Conservation (phyloP, 306 rosid genomes). For the Comarum palustre region DNA sequence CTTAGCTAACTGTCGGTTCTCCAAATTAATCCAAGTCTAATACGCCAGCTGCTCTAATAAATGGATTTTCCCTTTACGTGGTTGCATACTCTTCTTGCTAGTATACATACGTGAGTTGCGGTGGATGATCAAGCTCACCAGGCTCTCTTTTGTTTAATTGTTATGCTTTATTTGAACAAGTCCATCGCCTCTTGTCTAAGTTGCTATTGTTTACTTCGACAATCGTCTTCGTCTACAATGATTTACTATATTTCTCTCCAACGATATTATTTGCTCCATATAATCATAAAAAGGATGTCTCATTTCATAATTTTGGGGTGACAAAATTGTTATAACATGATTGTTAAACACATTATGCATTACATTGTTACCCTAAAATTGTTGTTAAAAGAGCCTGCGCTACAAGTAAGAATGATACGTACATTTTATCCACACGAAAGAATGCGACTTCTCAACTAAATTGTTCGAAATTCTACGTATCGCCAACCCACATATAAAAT, state of each 20-base stretch:
- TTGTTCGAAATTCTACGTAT: not conserved
- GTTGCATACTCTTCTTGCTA: not conserved
- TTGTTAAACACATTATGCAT: too few relatives aligned
- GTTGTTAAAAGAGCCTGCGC: not conserved
- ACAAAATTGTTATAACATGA: too few relatives aligned
- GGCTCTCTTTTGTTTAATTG: not conserved
- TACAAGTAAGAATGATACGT: not conserved
- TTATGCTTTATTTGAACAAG: not conserved
- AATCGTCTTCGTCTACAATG: not conserved
- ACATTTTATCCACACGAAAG: not conserved
- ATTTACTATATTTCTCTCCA: not conserved
- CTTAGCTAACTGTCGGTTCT: not conserved
- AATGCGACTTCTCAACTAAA: not conserved
- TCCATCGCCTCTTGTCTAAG: not conserved
- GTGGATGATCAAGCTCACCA: slow-evolving; percentile 2
- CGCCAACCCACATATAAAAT: not conserved
- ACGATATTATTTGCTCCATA: not conserved
- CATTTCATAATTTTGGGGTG: too few relatives aligned
- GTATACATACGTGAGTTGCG: too few relatives aligned
- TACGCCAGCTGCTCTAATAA: not conserved
- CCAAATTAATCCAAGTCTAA: not conserved
- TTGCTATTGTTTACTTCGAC: not conserved
- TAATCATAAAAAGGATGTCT: not conserved
- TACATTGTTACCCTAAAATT: too few relatives aligned
- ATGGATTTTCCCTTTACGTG: not conserved